Conservation (phyloP, 2,329 filamentous ascomycete genomes). For the Podosphaera fusca region DNA sequence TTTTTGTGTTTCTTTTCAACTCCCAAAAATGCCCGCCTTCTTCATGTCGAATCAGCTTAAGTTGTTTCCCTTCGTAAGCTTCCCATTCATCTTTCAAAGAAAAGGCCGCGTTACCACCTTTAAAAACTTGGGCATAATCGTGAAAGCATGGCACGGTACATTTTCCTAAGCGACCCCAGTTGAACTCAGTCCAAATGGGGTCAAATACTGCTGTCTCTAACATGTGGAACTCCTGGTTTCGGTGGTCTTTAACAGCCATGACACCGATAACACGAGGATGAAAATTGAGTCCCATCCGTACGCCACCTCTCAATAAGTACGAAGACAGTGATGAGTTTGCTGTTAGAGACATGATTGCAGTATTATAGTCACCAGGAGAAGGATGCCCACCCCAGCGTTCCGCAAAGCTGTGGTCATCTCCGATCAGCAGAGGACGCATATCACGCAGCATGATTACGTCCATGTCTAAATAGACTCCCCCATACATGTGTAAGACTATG, state of each 20-base stretch:
- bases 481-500: conserved; percentile 28
- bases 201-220: conserved; percentile 33
- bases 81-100: conserved; percentile 28
- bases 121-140: conserved; percentile 29
- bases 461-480: conserved; percentile 32
- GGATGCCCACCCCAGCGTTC: conserved; percentile 31
- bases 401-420: conserved; percentile 26
- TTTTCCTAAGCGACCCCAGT: conserved; percentile 26
- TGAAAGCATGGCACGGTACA: conserved; percentile 30
- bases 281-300: conserved; percentile 33
- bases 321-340: conserved; percentile 31
- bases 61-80: conserved; percentile 23
- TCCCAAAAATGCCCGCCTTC: conserved; percentile 11
- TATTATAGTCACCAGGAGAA: conserved; percentile 31
- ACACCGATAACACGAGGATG: conserved; percentile 30
- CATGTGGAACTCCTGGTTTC: conserved; percentile 30
- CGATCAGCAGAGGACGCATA: conserved; percentile 28
- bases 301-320: conserved; percentile 29
- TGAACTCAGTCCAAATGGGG: conserved; percentile 33
- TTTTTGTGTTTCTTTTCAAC: conserved; percentile 5
- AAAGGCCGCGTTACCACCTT: conserved; percentile 20
- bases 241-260: conserved; percentile 31
- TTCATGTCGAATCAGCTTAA: conserved; percentile 15
- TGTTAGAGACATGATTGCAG: conserved; percentile 29
- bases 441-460: conserved; percentile 30